These are phyloP conservation scores for Mortierella sp. DNA, from an alignment of 371 early-diverging fungal genomes.

Conservation along the genomic window DNA sequence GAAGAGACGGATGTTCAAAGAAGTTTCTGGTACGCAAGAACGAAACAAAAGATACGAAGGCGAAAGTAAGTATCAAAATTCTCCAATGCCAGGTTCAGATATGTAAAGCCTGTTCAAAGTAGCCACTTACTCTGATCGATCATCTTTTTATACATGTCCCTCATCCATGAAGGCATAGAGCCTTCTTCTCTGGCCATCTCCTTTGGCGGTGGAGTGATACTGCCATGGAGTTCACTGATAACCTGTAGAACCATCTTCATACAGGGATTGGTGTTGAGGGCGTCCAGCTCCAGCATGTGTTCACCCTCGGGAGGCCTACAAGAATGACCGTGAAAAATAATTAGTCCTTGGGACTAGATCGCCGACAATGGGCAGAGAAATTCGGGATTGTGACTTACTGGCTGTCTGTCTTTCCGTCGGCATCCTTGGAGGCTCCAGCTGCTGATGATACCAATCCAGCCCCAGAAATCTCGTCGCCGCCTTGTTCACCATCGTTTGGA, in stretches of 20 bases:
- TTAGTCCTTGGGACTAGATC: background rate
- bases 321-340: background rate
- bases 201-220: slow-evolving; percentile 58
- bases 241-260: slow-evolving; percentile 67
- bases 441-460: background rate
- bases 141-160: slow-evolving; percentile 60
- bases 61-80: background rate
- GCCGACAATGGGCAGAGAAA: too few relatives aligned
- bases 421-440: slow-evolving; percentile 11
- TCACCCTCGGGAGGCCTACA: slow-evolving; percentile 20
- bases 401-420: slow-evolving; percentile 9
- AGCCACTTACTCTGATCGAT: slow-evolving; percentile 39
- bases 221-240: slow-evolving; percentile 64
- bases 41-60: background rate
- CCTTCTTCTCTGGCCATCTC: slow-evolving; percentile 44
- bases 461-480: background rate
- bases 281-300: slow-evolving; percentile 64
- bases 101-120: too few relatives aligned
- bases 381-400: slow-evolving; percentile 13
- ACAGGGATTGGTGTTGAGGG: slow-evolving; percentile 71
- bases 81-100: background rate
- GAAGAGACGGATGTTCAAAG: slow-evolving; percentile 67
- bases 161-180: slow-evolving; percentile 79
- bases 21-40: slow-evolving; percentile 51
- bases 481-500: background rate